These are phyloP conservation scores for Colletotrichum sp. DNA, from an alignment of 2,329 filamentous ascomycete genomes.

Conservation along the genomic window DNA sequence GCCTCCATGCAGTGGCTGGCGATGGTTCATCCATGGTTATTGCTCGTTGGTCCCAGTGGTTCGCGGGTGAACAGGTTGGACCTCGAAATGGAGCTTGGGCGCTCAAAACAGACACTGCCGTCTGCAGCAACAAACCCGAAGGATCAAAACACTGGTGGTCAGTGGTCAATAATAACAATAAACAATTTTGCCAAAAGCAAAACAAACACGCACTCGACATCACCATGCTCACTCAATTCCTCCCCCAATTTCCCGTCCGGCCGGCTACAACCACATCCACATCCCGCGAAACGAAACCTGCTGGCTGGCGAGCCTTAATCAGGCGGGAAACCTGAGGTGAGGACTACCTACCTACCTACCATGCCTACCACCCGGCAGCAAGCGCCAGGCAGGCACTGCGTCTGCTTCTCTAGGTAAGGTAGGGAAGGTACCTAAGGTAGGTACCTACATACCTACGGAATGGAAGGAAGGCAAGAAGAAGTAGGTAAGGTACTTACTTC, in stretches of 20 bases:
- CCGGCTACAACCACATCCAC: background rate
- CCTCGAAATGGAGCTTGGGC: background rate
- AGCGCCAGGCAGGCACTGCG: background rate
- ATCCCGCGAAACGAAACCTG: background rate
- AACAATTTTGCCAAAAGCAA: background rate
- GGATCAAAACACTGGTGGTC: background rate
- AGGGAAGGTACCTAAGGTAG: background rate
- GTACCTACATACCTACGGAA: background rate
- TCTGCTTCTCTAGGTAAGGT: background rate
- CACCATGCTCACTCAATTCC: background rate
- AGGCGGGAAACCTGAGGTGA: background rate
- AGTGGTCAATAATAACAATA: background rate
- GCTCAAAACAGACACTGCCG: background rate
- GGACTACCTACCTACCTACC: background rate
- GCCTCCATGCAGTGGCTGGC: background rate
- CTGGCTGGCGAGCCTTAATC: background rate
- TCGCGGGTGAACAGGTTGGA: background rate
- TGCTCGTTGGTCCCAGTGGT: background rate
- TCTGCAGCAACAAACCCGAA: background rate
- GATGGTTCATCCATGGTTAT: conserved; percentile 11
- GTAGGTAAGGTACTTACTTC: background rate
- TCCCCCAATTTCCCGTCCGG: background rate
- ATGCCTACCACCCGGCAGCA: background rate
- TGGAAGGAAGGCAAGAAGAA: background rate
- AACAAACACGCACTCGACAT: background rate